These are phyloP conservation scores for Pleurotus tuber-regium DNA, from an alignment of 768 basidiomycete genomes.

Conservation along the genomic window DNA sequence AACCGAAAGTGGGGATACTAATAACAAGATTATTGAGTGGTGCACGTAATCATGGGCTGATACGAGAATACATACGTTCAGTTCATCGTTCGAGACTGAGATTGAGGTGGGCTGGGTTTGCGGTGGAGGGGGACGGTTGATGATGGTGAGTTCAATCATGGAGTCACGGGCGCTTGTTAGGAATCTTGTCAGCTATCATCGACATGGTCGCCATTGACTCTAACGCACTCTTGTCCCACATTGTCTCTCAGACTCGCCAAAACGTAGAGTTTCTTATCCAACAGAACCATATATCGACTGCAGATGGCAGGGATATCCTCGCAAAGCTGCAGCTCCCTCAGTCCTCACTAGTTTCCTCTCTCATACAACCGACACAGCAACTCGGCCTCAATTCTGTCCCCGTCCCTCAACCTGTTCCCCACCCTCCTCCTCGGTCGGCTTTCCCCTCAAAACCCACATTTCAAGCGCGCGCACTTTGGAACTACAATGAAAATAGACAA, in stretches of 20 bases:
- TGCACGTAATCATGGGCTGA: slow-evolving; percentile 4
- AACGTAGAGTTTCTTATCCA: slow-evolving; percentile 54
- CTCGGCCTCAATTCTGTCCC: slow-evolving; percentile 11
- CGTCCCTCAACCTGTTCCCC: slow-evolving; percentile 11
- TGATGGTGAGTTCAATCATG: slow-evolving; percentile 9
- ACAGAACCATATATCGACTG: slow-evolving; percentile 42
- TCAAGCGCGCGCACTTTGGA: slow-evolving; percentile 58
- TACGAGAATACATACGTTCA: slow-evolving; percentile 35
- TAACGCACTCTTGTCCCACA: slow-evolving; percentile 46
- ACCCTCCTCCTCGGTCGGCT: slow-evolving; percentile 15
- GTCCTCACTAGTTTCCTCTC: slow-evolving; percentile 11
- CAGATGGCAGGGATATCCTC: slow-evolving; percentile 46
- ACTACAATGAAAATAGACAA: slow-evolving; percentile 57
- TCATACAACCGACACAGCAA: slow-evolving; percentile 12
- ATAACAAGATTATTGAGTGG: slow-evolving; percentile 5
- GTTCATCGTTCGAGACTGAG: slow-evolving; percentile 9
- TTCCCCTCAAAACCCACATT: slow-evolving; percentile 24
- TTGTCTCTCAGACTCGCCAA: slow-evolving; percentile 52
- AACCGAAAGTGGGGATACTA: slow-evolving; percentile 50
- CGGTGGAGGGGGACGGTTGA: slow-evolving; percentile 5
- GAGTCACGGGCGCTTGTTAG: not conserved
- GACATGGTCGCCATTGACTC: slow-evolving; percentile 7
- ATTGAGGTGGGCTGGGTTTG: not conserved
- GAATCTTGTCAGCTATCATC: not conserved
- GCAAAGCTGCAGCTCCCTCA: slow-evolving; percentile 35